phyloP scores from a whole-genome alignment of 1,139 yeast genomes.

The Hyphopichia wangnamkhiaoensis region DNA sequence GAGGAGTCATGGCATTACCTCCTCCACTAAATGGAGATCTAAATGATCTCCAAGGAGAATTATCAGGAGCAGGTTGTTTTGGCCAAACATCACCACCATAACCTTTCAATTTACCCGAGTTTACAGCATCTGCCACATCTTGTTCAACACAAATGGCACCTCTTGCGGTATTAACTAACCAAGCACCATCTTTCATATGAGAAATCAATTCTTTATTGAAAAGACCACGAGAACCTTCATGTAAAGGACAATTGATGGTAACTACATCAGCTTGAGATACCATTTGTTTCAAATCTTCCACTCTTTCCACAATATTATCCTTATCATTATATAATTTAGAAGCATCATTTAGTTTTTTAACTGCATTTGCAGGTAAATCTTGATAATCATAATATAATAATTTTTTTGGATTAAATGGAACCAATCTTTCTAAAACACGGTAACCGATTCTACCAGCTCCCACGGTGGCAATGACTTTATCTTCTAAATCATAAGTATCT shows the following conservation, averaged over 20 bases:
- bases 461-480: constrained; percentile 73
- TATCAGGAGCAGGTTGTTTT: constrained; percentile 77
- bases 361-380: constrained; percentile 58
- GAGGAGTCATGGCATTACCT: constrained; percentile 88
- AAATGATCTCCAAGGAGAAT: constrained; percentile 79
- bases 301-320: constrained; percentile 54
- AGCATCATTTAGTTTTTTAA: constrained; percentile 48
- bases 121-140: constrained; percentile 74
- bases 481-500: constrained; percentile 74
- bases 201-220: constrained; percentile 67
- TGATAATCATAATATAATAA: constrained; percentile 78
- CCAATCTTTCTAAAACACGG: constrained; percentile 70
- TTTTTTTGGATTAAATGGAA: constrained; percentile 75
- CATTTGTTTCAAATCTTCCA: constrained; percentile 65
- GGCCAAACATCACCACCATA: constrained; percentile 87
- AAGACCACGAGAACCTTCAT: constrained; percentile 66
- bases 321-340: constrained; percentile 40
- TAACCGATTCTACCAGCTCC: constrained; percentile 86
- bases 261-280: constrained; percentile 71
- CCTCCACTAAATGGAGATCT: constrained; percentile 56
- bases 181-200: constrained; percentile 75
- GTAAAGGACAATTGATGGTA: constrained; percentile 78
- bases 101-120: constrained; percentile 69
- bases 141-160: constrained; percentile 76
- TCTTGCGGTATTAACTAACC: constrained; percentile 81